These are phyloP conservation scores for Albugo laibachii DNA, from an alignment of 352 stramenopile genomes.

Conservation along the genomic window DNA sequence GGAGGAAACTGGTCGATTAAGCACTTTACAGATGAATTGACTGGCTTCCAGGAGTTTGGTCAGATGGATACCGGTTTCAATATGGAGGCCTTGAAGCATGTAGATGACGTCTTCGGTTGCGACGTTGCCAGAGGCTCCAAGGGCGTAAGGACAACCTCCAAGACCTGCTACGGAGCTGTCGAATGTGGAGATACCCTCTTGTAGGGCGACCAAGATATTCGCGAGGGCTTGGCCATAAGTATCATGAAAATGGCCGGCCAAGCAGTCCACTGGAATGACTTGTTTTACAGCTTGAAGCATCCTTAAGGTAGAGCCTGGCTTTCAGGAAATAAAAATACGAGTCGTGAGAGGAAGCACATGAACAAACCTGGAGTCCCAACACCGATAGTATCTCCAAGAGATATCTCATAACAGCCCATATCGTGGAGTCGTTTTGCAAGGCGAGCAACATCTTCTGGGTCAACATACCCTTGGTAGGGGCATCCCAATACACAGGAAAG, in stretches of 20 bases:
- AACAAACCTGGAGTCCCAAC: conserved; percentile 68
- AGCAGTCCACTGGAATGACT: conserved; percentile 58
- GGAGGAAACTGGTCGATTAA: conserved; percentile 64
- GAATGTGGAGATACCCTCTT: conserved; percentile 84
- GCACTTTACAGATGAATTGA: conserved; percentile 72
- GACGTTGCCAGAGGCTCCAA: conserved; percentile 91
- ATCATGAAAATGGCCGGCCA: conserved; percentile 95
- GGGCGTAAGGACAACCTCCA: conserved; percentile 91
- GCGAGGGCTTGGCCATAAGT: conserved; percentile 92
- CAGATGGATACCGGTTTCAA: conserved; percentile 89
- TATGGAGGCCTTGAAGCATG: conserved; percentile 90
- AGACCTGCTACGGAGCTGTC: conserved; percentile 92
- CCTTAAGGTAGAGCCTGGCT: conserved; percentile 46
- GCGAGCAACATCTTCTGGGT: conserved; percentile 58
- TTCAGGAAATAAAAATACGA: neutral
- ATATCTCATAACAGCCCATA: conserved; percentile 92
- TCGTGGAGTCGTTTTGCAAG: conserved; percentile 77
- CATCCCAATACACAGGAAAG: conserved; percentile 94
- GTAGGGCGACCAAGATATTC: conserved; percentile 84
- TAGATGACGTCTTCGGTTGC: conserved; percentile 96
- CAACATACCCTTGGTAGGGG: conserved; percentile 85
- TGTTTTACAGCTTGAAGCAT: conserved; percentile 66
- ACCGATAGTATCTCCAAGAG: conserved; percentile 87
- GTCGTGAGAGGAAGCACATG: conserved; percentile 1
- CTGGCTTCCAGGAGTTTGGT: conserved; percentile 79